Conservation (phyloP, 441 rosid genomes). For the Francoa sonchifolia region DNA sequence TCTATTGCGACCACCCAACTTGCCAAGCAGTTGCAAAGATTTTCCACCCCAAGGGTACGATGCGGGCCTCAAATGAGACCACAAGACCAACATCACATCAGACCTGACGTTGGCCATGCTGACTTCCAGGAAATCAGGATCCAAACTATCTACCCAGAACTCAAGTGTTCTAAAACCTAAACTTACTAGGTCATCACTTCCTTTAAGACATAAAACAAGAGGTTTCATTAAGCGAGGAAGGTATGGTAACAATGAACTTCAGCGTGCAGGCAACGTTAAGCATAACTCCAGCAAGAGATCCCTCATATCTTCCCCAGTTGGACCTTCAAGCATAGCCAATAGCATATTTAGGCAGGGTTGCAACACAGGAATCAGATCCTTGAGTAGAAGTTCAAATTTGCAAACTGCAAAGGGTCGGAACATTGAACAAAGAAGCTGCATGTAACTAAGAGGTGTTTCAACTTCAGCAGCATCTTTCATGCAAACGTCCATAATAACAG, state of each 20-base stretch:
- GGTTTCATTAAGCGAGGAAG: conserved; percentile 94
- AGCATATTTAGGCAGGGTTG: conserved; percentile 91
- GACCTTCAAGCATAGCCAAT: conserved; percentile 92
- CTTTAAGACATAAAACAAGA: conserved; percentile 82
- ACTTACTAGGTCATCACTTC: conserved; percentile 83
- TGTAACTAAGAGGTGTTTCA: conserved; percentile 83
- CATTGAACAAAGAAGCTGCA: conserved; percentile 88
- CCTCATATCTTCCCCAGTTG: conserved; percentile 83
- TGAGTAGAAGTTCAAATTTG: conserved; percentile 79
- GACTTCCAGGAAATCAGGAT: conserved; percentile 97
- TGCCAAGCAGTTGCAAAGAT: conserved; percentile 90
- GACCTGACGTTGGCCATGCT: conserved; percentile 97
- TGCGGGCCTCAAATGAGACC: conserved; percentile 91
- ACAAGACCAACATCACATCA: conserved; percentile 87
- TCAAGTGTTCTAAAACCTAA: conserved; percentile 90
- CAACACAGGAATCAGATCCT: conserved; percentile 76
- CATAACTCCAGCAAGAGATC: conserved; percentile 89
- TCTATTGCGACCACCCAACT: conserved; percentile 95
- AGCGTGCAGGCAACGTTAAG: conserved; percentile 90
- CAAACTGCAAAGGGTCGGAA: conserved; percentile 92
- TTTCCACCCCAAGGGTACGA: conserved; percentile 95
- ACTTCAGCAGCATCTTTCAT: conserved; percentile 89
- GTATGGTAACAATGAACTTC: conserved; percentile 87
- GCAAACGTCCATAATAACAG: conserved; percentile 86
- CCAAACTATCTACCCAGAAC: conserved; percentile 97